Base-by-base conservation (phyloP, 805 yeast genomes). In the Teunomyces stri region DNA sequence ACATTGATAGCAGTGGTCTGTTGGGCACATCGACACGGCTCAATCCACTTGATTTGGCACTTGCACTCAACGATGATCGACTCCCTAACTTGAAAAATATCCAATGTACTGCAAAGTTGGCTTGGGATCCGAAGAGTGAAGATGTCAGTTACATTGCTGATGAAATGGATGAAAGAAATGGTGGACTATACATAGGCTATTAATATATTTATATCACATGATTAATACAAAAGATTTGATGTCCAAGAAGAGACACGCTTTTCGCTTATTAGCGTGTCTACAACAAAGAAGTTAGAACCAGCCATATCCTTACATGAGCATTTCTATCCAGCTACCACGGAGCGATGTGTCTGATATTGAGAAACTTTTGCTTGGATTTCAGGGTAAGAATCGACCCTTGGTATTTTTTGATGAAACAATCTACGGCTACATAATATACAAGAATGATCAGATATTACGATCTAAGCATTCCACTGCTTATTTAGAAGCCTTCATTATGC, bases 11-110 rank as follows among this genome's bases (percentile, higher is more conserved):
- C 40, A 84, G 95, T 51, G 97, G 98, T 1, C 81, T 85, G 69
- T 66, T 87, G 49, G 97, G 97, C 1, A 88, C 91, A 48, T 78
- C 89, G 2, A 79, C 84, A 20, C 89, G 89, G 59, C 69, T 94
- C 29, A 89, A 88, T 57, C 96, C 98, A 0, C 86, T 89, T 55
- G 97, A 92, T 63, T 70, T 94, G 48, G 87, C 94, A 0, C 76
- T 90, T 41, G 97, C 97, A 0, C 68, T 91, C 16, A 76, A 81
- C 60, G 97, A 91, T 50, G 84, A 81, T 7, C 70, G 96, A 55
- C 65, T 94, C 13, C 96, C 96, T 0, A 53, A 70, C 34, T 70
- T 94, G 60, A 75, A 76, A 51, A 78, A 77, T 42, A 71, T 94
- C 2, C 72, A 85, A 37, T 76, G 90, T 37, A 84, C 94, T 18